phyloP scores from a whole-genome alignment of 2,329 filamentous ascomycete species.

The Fusarium longipes region DNA sequence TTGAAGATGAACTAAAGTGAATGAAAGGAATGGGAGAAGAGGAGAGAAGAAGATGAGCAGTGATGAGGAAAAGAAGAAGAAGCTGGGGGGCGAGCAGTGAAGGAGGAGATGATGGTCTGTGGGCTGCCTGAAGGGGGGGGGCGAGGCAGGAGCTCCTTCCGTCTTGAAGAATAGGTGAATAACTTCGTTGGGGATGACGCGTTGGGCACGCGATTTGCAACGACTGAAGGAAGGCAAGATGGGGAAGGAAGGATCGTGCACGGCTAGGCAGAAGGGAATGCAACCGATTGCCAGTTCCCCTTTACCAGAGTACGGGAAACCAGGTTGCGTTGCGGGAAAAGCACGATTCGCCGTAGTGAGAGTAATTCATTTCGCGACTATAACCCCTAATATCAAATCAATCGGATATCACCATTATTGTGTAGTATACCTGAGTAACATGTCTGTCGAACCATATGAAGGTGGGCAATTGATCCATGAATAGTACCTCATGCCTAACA shows the following conservation, averaged over 20 bases:
- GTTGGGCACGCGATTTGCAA: conserved; percentile 12
- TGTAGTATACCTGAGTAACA: background rate
- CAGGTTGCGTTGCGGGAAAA: background rate
- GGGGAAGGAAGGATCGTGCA: conserved; percentile 23
- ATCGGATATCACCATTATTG: background rate
- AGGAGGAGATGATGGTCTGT: conserved; percentile 19
- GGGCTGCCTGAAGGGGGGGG: background rate
- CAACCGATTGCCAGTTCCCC: background rate
- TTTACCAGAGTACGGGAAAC: background rate
- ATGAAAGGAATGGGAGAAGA: conserved; percentile 31
- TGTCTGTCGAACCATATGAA: background rate
- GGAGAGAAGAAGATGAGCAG: conserved; percentile 19
- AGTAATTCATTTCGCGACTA: background rate
- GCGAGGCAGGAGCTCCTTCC: conserved; percentile 38
- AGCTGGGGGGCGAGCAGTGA: conserved; percentile 1
- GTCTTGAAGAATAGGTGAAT: background rate
- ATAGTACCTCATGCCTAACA: too few species aligned
- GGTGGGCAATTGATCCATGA: background rate
- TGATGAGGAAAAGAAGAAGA: conserved; percentile 28
- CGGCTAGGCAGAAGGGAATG: background rate
- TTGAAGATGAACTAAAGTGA: conserved; percentile 32
- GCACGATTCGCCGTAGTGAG: too few species aligned
- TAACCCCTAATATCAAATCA: too few species aligned
- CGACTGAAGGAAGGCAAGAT: conserved; percentile 21
- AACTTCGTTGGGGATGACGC: conserved; percentile 35